Conservation (phyloP, 139 green algal genomes). For the Astrephomene gubernaculifera region DNA sequence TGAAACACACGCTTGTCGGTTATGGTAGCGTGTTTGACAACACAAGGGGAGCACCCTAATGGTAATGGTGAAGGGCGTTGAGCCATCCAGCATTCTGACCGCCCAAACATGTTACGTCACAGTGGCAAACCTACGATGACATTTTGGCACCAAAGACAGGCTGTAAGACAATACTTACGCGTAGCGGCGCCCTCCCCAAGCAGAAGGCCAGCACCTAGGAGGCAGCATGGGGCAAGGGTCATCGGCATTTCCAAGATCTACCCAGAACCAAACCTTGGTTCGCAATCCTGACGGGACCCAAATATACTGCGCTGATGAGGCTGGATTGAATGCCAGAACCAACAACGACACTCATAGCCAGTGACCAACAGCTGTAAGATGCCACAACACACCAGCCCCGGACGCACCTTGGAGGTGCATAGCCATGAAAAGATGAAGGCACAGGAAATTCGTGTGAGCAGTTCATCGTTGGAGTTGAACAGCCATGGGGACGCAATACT, state of each 20-base stretch:
- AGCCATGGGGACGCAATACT: neutral
- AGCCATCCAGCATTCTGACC: neutral
- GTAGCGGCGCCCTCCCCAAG: neutral
- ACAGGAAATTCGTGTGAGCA: neutral
- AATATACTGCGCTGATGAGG: neutral
- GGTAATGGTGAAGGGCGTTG: neutral
- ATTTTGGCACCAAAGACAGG: too few relatives aligned
- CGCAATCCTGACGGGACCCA: neutral
- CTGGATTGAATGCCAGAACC: too few relatives aligned
- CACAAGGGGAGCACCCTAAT: too few relatives aligned
- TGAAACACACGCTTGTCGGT: neutral
- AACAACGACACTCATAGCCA: neutral
- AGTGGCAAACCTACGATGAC: neutral
- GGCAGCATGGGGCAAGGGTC: neutral
- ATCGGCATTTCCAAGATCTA: neutral
- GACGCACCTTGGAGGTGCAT: slow-evolving; percentile 39
- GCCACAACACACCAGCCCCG: neutral
- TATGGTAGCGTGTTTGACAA: too few relatives aligned
- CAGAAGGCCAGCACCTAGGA: slow-evolving; percentile 30
- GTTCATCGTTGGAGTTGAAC: slow-evolving; percentile 5
- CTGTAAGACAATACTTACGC: neutral
- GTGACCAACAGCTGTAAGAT: neutral
- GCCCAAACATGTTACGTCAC: neutral
- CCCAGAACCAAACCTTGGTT: neutral
- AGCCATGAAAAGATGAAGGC: slow-evolving; percentile 45